Evolutionary conservation across 768 basidiomycete genomes (phyloP).

Genomic region (Tricholoma flavovirens): DNA sequence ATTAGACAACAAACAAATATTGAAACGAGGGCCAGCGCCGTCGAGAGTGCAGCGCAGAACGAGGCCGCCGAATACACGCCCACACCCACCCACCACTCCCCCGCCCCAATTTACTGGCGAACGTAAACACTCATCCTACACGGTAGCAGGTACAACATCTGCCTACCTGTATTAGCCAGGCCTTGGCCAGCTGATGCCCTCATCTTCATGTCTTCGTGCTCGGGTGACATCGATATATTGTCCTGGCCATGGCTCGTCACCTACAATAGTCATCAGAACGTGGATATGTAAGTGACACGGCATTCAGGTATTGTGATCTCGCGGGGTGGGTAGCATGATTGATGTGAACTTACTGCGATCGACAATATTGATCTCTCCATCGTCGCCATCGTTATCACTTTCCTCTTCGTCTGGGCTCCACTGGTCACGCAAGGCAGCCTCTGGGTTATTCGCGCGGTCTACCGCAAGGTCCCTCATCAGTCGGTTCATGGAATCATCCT

Average conservation of each 20-base stretch:
- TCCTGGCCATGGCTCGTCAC: slow-evolving; percentile 64
- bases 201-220: slow-evolving; percentile 46
- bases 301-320: slow-evolving; percentile 1
- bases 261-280: slow-evolving; percentile 29
- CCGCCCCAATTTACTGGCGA: neutral
- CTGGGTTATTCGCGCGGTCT: slow-evolving; percentile 63
- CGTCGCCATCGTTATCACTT: slow-evolving; percentile 50
- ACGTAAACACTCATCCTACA: neutral
- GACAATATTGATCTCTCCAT: slow-evolving; percentile 51
- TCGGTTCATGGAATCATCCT: slow-evolving; percentile 71
- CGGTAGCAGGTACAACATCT: neutral
- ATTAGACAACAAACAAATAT: neutral
- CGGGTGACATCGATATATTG: slow-evolving; percentile 73
- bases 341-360: slow-evolving; percentile 55
- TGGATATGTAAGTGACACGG: slow-evolving; percentile 6
- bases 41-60: slow-evolving; percentile 10
- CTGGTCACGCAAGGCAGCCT: slow-evolving; percentile 45
- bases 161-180: slow-evolving; percentile 38
- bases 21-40: slow-evolving; percentile 7
- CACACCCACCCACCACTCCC: too few species aligned
- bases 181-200: slow-evolving; percentile 66
- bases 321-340: neutral
- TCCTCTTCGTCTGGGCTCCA: slow-evolving; percentile 60
- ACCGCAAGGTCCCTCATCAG: slow-evolving; percentile 77
- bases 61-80: too few species aligned